A percentile compares a stretch with the other conserved stretches of the same genome.
phyloP scores from a whole-genome alignment of 768 basidiomycete species.

The Leucosporidium scottii region DNA sequence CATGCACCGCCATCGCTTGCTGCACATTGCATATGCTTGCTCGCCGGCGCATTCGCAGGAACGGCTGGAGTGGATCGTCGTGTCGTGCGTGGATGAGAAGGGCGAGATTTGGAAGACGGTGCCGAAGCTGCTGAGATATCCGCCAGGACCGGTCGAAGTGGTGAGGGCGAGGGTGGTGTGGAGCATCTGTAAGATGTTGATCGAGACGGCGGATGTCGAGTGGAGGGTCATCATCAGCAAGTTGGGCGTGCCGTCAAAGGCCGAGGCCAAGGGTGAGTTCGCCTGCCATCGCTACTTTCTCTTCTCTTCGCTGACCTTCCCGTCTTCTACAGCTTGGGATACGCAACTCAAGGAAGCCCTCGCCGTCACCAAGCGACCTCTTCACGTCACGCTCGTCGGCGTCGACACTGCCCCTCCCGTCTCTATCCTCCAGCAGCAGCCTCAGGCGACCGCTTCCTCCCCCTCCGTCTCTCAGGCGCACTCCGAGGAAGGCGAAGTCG shows the following conservation, averaged over 20 bases:
- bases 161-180: slow-evolving; percentile 18
- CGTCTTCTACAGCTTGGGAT: slow-evolving; percentile 15
- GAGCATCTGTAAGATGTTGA: slow-evolving; percentile 2
- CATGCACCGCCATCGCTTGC: slow-evolving; percentile 25
- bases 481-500: slow-evolving; percentile 22
- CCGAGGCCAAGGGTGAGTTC: slow-evolving; percentile 21
- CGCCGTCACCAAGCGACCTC: neutral
- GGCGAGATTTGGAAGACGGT: slow-evolving; percentile 27
- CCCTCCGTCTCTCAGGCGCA: neutral
- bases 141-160: slow-evolving; percentile 8
- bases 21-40: slow-evolving; percentile 23
- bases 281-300: too few relatives aligned
- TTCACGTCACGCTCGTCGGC: slow-evolving; percentile 19
- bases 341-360: slow-evolving; percentile 20
- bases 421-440: neutral
- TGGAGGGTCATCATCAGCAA: slow-evolving; percentile 27
- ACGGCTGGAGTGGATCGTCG: slow-evolving; percentile 18
- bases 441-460: neutral
- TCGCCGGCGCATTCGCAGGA: neutral
- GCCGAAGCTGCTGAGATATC: slow-evolving; percentile 14
- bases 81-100: slow-evolving; percentile 22
- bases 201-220: slow-evolving; percentile 24
- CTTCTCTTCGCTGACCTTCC: neutral
- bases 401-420: slow-evolving; percentile 18
- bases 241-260: slow-evolving; percentile 9